Evolutionary conservation across 2,329 filamentous ascomycete genomes (phyloP).

Genomic region (Pseudogymnoascus sp.): DNA sequence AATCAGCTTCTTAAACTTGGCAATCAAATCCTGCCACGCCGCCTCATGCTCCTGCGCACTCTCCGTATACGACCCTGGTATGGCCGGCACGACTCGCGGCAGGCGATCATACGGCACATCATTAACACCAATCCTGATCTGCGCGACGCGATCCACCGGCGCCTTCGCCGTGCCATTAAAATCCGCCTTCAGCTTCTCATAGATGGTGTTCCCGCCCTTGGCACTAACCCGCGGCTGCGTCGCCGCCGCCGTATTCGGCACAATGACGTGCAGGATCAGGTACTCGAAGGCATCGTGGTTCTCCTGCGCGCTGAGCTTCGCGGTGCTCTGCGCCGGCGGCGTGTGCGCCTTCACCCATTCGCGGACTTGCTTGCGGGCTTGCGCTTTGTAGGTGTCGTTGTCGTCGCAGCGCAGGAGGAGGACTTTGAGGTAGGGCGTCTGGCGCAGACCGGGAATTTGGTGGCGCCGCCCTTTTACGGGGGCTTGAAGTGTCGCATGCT

Average conservation of each 20-base stretch:
- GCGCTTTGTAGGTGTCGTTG: conserved; percentile 84
- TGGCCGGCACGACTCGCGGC: conserved; percentile 55
- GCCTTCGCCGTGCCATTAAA: conserved; percentile 76
- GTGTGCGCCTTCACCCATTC: conserved; percentile 86
- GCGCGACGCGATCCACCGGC: conserved; percentile 69
- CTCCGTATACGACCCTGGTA: conserved; percentile 60
- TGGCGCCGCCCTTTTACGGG: conserved; percentile 61
- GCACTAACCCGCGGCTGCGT: conserved; percentile 64
- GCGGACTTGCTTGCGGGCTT: conserved; percentile 67
- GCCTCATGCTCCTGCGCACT: conserved; percentile 70
- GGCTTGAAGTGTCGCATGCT: conserved; percentile 15
- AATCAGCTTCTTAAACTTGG: conserved; percentile 81
- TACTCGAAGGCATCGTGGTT: conserved; percentile 97
- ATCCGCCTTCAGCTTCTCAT: conserved; percentile 85
- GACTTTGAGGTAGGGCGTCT: conserved; percentile 89
- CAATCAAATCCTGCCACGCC: conserved; percentile 76
- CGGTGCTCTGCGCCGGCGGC: conserved; percentile 46
- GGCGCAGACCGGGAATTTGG: conserved; percentile 88
- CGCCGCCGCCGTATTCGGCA: conserved; percentile 76
- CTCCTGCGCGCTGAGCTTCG: conserved; percentile 62
- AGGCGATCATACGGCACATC: conserved; percentile 60
- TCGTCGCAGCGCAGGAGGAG: conserved; percentile 89
- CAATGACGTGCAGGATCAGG: conserved; percentile 85
- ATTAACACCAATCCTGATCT: conserved; percentile 71
- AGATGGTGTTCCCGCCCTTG: conserved; percentile 66